Evolutionary conservation across 2,329 filamentous ascomycete genomes (phyloP).

Genomic region (Tothia fuscella): DNA sequence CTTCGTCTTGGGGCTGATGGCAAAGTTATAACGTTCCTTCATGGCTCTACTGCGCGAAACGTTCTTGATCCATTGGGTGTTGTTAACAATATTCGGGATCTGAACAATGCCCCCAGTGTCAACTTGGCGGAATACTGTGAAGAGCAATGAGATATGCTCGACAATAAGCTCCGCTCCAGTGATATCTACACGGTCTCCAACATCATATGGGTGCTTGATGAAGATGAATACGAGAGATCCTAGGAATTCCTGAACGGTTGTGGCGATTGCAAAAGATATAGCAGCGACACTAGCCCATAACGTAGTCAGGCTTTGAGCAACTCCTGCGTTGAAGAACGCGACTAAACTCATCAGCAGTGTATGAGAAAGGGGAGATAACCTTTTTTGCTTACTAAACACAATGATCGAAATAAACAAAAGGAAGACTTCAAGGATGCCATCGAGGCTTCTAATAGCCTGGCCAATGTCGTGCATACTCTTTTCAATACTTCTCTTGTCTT

Average conservation of each 20-base stretch:
- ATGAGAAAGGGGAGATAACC: constrained; percentile 1
- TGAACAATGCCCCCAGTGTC: constrained; percentile 19
- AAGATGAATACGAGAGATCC: constrained; percentile 18
- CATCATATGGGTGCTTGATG: constrained; percentile 20
- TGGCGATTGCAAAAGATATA: constrained; percentile 17
- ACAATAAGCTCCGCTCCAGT: constrained; percentile 18
- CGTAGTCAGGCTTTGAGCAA: constrained; percentile 11
- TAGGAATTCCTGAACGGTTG: constrained; percentile 17
- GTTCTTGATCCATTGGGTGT: constrained; percentile 27
- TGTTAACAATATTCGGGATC: constrained; percentile 24
- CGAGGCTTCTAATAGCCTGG: constrained; percentile 23
- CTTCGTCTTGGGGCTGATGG: constrained; percentile 21
- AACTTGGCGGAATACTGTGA: constrained; percentile 21
- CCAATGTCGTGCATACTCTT: constrained; percentile 21
- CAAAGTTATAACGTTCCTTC: constrained; percentile 22
- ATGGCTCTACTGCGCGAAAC: constrained; percentile 22
- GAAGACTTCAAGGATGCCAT: constrained; percentile 19
- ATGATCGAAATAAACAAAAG: constrained; percentile 19
- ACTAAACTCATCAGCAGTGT: constrained; percentile 10
- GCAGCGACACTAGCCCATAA: constrained; percentile 11
- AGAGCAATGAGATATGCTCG: constrained; percentile 21
- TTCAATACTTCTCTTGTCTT: constrained; percentile 20
- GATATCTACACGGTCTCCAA: constrained; percentile 18
- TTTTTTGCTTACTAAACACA: constrained; percentile 17
- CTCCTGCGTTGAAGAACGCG: constrained; percentile 20